A percentile compares a stretch with the other conserved stretches of the same genome.
Conservation (phyloP, 2,329 filamentous ascomycete genomes). For the Curvularia sp. region DNA sequence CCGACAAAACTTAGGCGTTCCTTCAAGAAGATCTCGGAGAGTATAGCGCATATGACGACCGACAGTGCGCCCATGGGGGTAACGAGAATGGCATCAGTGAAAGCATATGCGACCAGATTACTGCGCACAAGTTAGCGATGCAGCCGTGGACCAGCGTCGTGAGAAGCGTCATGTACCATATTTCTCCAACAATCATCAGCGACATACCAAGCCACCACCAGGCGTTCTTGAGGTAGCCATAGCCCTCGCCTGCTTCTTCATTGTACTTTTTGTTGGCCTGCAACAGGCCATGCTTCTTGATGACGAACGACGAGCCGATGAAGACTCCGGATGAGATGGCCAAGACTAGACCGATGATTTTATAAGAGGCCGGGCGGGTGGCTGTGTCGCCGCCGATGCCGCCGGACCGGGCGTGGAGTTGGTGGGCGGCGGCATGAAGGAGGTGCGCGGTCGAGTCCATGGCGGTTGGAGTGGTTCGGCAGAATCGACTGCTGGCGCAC, state of each 20-base stretch:
- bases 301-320: slow-evolving; percentile 91
- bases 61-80: slow-evolving; percentile 90
- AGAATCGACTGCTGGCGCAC: slow-evolving; percentile 24
- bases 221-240: slow-evolving; percentile 92
- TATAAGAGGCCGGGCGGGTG: slow-evolving; percentile 69
- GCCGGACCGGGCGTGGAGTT: slow-evolving; percentile 57
- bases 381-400: slow-evolving; percentile 38
- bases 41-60: slow-evolving; percentile 88
- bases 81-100: slow-evolving; percentile 94
- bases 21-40: slow-evolving; percentile 94
- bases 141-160: slow-evolving; percentile 50
- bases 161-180: slow-evolving; percentile 56
- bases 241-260: slow-evolving; percentile 93
- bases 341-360: slow-evolving; percentile 83
- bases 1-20: slow-evolving; percentile 94
- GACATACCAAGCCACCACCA: slow-evolving; percentile 98
- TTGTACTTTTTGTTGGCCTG: slow-evolving; percentile 96
- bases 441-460: slow-evolving; percentile 56
- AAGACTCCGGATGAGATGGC: slow-evolving; percentile 89
- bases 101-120: slow-evolving; percentile 96
- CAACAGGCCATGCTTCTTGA: slow-evolving; percentile 92
- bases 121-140: slow-evolving; percentile 9
- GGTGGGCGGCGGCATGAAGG: slow-evolving; percentile 52
- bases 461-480: slow-evolving; percentile 25
- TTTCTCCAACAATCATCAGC: slow-evolving; percentile 94